Evolutionary conservation across 805 yeast genomes (phyloP), one percentile per base, ranked within the genome.

Genomic region (Candida cerambycidarum): DNA sequence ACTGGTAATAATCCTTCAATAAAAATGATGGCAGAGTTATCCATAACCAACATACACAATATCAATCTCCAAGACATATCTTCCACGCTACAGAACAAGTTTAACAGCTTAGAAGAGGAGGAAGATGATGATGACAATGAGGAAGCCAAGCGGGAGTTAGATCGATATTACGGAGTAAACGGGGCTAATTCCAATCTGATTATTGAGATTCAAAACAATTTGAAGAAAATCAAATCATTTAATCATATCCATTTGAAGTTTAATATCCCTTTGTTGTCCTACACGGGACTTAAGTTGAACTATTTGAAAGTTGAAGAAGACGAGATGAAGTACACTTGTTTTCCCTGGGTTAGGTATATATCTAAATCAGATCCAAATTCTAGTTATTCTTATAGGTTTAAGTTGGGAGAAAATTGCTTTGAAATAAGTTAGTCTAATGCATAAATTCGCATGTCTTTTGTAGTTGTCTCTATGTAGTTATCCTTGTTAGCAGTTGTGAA

Each of bases 341-440:
- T 85, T 55, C 90, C 93, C 0, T 85, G 95, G 95, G 83, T 85
- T 1, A 69, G 84, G 17, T 50, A 50, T 38, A 33, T 30, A n/a
- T 41, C 52, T 17, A 47, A 41, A 31, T 41, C 46, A 7, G 45
- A 33, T 10, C 32, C 32, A 9, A 39, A 21, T 16, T 35, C 40
- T 3, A 44, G 37, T 19, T 51, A 53, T 32, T 33, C 44, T 7
- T 60, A 59, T 41, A 42, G 56, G 38, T 61, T 61, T 47, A 58
- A 52, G 31, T 39, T 61, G 16, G 64, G 62, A 1, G 23, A 38
- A 8, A 46, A 42, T 14, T 52, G 56, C 38, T 60, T 57, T 13
- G 25, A 36, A 29, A n/a, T n/a, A n/a, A n/a, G n/a, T 15, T 29
- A 27, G 6, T 5, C n/a, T 27, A 27, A 27, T 27, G 30, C 14